Evolutionary conservation across 2,329 filamentous ascomycete genomes (phyloP), one percentile per base, ranked within the genome.

Genomic region (Pseudocercospora macadamiae): DNA sequence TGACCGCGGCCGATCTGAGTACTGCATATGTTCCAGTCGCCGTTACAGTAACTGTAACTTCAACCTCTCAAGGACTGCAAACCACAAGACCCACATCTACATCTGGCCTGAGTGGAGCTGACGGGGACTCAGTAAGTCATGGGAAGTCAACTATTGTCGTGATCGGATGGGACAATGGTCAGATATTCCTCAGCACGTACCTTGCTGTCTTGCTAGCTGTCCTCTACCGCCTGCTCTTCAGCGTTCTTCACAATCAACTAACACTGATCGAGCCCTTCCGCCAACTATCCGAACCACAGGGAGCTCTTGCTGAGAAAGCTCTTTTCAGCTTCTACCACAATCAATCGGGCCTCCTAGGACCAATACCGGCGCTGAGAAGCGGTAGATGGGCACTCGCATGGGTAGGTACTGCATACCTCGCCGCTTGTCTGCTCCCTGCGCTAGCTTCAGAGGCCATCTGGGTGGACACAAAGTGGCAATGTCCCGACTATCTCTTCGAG

Each of bases 271-370:
- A 65, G 10, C 58, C 63, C 3, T 65, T 65, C 37, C 58, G 63
- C n/a, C 58, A 62, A 45, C 16, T 65, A 26, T 34, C 44, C 16
- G 51, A 57, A n/a, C 26, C 47, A 2, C 48, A 52, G 18, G 63
- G 63, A 2, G 63, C 59, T 1, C 54, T 56, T 9, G 63, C 61
- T 23, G 51, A 60, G 8, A 45, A 51, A 18, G 56, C 61, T 4
- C 56, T 65, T 26, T 64, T 65, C 47, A 55, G 45, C 5, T 65
- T 64, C 51, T 65, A 65, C 36, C 63, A 65, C 19, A 34, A 51
- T 10, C 54, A 61, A n/a, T 57, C 58, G 7, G 55, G 26, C 18
- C 39, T 63, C 1, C 32, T 57, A n/a, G 57, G 54, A 8, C 51
- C 61, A 7, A 16, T 59, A 6, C 47, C 49, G 19, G 61, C 61